Percentiles rank a stretch among this genome's conserved stretches.
Conservation (phyloP, 2,329 filamentous ascomycete genomes). For the Xylariaceae sp. region DNA sequence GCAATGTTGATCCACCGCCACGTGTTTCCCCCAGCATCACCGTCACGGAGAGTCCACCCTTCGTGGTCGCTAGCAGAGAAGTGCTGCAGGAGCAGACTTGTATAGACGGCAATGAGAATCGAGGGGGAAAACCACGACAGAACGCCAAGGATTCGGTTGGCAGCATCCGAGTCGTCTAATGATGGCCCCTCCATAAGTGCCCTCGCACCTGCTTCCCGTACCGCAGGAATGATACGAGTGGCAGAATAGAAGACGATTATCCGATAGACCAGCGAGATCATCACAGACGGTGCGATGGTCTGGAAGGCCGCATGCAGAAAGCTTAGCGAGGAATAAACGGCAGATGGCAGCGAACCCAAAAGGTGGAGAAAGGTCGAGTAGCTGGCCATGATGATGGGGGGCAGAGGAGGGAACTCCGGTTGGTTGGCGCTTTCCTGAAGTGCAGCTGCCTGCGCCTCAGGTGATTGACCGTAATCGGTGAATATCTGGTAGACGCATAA, state of each 20-base stretch:
- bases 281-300: slow-evolving; percentile 90
- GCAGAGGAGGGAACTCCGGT: slow-evolving; percentile 91
- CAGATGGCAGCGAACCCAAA: slow-evolving; percentile 74
- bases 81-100: slow-evolving; percentile 89
- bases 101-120: slow-evolving; percentile 93
- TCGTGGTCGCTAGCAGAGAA: slow-evolving; percentile 72
- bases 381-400: slow-evolving; percentile 96
- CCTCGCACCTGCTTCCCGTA: slow-evolving; percentile 78
- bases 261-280: slow-evolving; percentile 90
- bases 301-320: slow-evolving; percentile 89
- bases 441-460: slow-evolving; percentile 51
- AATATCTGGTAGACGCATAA: slow-evolving; percentile 99
- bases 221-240: slow-evolving; percentile 89
- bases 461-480: slow-evolving; percentile 88
- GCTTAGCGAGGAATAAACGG: slow-evolving; percentile 75
- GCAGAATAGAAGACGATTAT: slow-evolving; percentile 94
- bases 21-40: slow-evolving; percentile 74
- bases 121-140: slow-evolving; percentile 92
- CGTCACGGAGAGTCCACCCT: slow-evolving; percentile 81
- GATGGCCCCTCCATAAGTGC: slow-evolving; percentile 79
- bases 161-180: slow-evolving; percentile 78
- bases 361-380: slow-evolving; percentile 87
- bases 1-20: slow-evolving; percentile 94
- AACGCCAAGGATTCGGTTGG: slow-evolving; percentile 73
- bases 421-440: slow-evolving; percentile 51